Conservation (phyloP, 768 basidiomycete genomes). For the Tulasnella sp. region DNA sequence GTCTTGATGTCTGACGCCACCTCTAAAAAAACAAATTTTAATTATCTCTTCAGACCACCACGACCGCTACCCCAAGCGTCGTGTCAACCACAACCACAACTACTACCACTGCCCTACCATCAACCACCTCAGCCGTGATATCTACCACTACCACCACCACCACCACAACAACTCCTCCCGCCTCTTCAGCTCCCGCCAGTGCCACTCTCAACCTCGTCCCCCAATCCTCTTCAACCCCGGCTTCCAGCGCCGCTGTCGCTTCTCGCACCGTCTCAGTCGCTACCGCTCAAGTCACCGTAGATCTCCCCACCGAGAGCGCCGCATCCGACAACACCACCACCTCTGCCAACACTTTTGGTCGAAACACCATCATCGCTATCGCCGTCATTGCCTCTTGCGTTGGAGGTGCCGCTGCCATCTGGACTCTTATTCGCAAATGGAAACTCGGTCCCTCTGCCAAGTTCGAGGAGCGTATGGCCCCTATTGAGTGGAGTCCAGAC, state of each 20-base stretch:
- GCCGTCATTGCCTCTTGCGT: slow-evolving; percentile 62
- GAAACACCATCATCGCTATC: slow-evolving; percentile 48
- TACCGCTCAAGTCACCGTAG: slow-evolving; percentile 16
- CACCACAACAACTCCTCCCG: slow-evolving; percentile 10
- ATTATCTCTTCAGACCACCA: not conserved
- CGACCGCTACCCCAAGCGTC: not conserved
- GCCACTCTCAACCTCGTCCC: slow-evolving; percentile 23
- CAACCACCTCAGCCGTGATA: not conserved
- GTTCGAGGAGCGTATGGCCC: slow-evolving; percentile 78
- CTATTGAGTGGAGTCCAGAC: slow-evolving; percentile 80
- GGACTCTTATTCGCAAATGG: slow-evolving; percentile 91
- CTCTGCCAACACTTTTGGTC: slow-evolving; percentile 27
- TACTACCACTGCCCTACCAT: not conserved
- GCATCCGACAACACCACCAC: not conserved
- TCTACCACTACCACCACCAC: not conserved
- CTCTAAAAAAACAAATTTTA: too few relatives aligned
- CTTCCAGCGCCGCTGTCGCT: slow-evolving; percentile 24
- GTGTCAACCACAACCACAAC: not conserved
- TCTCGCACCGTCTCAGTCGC: slow-evolving; percentile 16
- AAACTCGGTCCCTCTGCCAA: slow-evolving; percentile 72
- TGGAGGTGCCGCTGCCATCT: slow-evolving; percentile 62
- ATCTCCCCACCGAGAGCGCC: not conserved
- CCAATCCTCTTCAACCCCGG: not conserved
- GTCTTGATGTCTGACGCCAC: not conserved
- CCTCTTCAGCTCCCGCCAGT: slow-evolving; percentile 21